phyloP scores from a whole-genome alignment of 1,284 basidiomycete species.

The Vanrija pseudolonga region DNA sequence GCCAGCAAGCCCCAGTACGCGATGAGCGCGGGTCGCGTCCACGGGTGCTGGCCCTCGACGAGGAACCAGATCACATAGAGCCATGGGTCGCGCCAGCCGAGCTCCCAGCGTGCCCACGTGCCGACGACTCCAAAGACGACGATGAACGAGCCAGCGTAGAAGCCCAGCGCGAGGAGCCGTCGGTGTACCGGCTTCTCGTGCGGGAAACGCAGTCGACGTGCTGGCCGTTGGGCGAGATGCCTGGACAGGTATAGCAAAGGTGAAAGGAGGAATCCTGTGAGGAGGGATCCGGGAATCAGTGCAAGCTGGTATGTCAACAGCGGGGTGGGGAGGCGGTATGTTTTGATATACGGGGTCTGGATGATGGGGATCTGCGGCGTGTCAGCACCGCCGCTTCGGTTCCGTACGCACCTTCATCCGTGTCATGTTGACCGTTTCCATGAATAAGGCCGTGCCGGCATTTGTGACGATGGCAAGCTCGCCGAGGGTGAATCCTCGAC shows the following conservation, averaged over 20 bases:
- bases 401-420: slow-evolving; percentile 60
- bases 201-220: slow-evolving; percentile 81
- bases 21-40: slow-evolving; percentile 77
- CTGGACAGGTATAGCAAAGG: slow-evolving; percentile 90
- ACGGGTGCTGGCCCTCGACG: slow-evolving; percentile 67
- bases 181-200: slow-evolving; percentile 81
- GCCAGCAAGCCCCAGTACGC: slow-evolving; percentile 81
- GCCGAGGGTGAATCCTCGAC: slow-evolving; percentile 89
- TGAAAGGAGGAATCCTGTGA: slow-evolving; percentile 89
- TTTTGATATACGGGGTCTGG: slow-evolving; percentile 82
- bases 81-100: slow-evolving; percentile 83
- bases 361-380: slow-evolving; percentile 65
- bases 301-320: slow-evolving; percentile 89
- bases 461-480: slow-evolving; percentile 85
- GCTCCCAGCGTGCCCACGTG: slow-evolving; percentile 85
- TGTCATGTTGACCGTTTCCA: slow-evolving; percentile 80
- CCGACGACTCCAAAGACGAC: slow-evolving; percentile 85
- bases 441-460: slow-evolving; percentile 78
- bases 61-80: slow-evolving; percentile 75
- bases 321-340: slow-evolving; percentile 88
- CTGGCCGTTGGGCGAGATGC: slow-evolving; percentile 85
- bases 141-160: slow-evolving; percentile 73
- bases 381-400: not conserved
- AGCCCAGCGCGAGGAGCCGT: slow-evolving; percentile 76
- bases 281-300: slow-evolving; percentile 84